Conservation (phyloP, 768 basidiomycete species). For the Pulveroboletus sp. region DNA sequence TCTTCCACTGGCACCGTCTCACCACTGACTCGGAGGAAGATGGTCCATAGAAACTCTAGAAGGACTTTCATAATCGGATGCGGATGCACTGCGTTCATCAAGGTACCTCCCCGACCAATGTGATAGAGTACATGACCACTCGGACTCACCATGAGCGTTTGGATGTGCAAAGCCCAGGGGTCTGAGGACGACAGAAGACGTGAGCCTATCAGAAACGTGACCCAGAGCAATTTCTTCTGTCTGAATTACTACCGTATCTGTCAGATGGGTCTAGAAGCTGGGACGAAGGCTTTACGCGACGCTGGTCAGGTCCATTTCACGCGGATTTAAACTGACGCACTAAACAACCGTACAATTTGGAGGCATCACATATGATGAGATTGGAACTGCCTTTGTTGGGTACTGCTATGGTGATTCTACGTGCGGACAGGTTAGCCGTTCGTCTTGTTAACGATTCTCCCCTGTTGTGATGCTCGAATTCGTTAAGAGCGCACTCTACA, state of each 20-base stretch:
- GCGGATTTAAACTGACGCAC: not conserved
- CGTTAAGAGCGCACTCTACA: slow-evolving; percentile 68
- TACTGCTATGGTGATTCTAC: slow-evolving; percentile 81
- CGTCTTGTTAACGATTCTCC: not conserved
- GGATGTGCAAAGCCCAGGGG: slow-evolving; percentile 52
- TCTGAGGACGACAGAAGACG: slow-evolving; percentile 66
- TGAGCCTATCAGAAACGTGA: slow-evolving; percentile 29
- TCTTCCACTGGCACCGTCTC: too few species aligned
- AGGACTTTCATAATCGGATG: slow-evolving; percentile 19
- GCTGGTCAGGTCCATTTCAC: slow-evolving; percentile 51
- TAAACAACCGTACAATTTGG: not conserved
- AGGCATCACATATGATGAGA: slow-evolving; percentile 77
- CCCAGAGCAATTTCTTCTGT: not conserved
- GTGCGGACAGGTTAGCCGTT: slow-evolving; percentile 58
- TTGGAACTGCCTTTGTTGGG: slow-evolving; percentile 73
- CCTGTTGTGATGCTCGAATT: not conserved
- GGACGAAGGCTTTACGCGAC: slow-evolving; percentile 82
- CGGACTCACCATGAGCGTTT: not conserved
- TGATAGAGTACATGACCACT: not conserved
- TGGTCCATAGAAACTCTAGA: slow-evolving; percentile 8
- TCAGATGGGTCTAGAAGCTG: slow-evolving; percentile 84
- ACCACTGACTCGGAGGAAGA: too few species aligned
- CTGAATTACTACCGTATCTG: not conserved
- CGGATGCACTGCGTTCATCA: slow-evolving; percentile 19
- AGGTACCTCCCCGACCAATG: slow-evolving; percentile 9